A percentile compares a stretch with the other conserved stretches of the same genome.
These are phyloP conservation scores for Hypoxylon fragiforme DNA, from an alignment of 495 filamentous ascomycete genomes.

Conservation along the genomic window DNA sequence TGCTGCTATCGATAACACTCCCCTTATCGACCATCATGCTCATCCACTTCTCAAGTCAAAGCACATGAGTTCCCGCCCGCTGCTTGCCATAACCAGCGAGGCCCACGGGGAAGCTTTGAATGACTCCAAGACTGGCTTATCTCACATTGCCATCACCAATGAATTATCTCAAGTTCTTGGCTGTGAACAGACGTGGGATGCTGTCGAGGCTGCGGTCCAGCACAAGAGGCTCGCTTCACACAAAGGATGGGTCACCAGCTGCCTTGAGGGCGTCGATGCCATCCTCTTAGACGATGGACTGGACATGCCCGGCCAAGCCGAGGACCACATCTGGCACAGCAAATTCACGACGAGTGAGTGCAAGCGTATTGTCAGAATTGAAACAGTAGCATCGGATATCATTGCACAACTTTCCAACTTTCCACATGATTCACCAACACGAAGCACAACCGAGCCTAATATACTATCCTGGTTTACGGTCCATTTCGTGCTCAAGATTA, in stretches of 20 bases:
- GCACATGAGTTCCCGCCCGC: constrained; percentile 52
- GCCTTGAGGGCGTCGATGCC: constrained; percentile 74
- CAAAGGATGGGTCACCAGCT: constrained; percentile 61
- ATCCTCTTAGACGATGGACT: constrained; percentile 82
- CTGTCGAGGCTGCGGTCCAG: constrained; percentile 63
- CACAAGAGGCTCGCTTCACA: constrained; percentile 58
- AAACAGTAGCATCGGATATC: constrained; percentile 69
- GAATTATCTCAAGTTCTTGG: constrained; percentile 67
- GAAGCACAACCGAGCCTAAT: neutral
- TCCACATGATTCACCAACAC: constrained; percentile 6
- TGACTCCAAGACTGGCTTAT: constrained; percentile 58
- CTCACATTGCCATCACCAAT: constrained; percentile 69
- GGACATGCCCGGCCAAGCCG: constrained; percentile 56
- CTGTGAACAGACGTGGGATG: constrained; percentile 63
- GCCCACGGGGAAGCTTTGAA: constrained; percentile 68
- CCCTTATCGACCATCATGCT: constrained; percentile 87
- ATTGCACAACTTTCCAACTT: constrained; percentile 43
- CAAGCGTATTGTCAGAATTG: constrained; percentile 83
- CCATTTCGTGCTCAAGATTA: too few species aligned
- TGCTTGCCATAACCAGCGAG: constrained; percentile 74
- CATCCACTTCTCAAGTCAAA: constrained; percentile 61
- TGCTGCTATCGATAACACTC: constrained; percentile 62
- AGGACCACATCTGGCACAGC: constrained; percentile 71
- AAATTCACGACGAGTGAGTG: constrained; percentile 62
- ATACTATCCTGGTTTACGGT: neutral